Evolutionary conservation across 306 rosid species (phyloP).

Genomic region (Dryas octopetala): DNA sequence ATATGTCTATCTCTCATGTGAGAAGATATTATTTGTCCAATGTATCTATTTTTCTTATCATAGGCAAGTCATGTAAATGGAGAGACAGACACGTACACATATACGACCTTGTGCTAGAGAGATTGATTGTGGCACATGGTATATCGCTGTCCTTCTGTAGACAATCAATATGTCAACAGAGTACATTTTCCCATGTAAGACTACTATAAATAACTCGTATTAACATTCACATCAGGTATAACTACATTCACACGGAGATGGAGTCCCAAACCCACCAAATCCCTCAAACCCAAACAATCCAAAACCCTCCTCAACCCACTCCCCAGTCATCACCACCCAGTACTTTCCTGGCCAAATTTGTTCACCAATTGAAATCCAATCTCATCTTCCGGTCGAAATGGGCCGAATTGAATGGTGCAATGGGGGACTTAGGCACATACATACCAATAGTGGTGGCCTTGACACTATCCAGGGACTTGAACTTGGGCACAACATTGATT

Average conservation of each 20-base stretch:
- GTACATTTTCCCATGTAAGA: neutral
- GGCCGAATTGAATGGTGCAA: conserved; percentile 68
- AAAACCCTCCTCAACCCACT: conserved; percentile 5
- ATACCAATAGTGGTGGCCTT: conserved; percentile 64
- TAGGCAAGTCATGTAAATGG: too few relatives aligned
- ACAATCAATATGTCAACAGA: neutral
- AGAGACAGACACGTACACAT: too few relatives aligned
- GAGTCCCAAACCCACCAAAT: conserved; percentile 30
- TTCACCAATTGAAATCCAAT: conserved; percentile 43
- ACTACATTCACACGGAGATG: conserved; percentile 15
- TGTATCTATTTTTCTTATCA: too few relatives aligned
- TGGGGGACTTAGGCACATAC: conserved; percentile 75
- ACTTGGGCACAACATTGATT: conserved; percentile 64
- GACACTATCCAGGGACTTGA: conserved; percentile 54
- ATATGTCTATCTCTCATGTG: too few relatives aligned
- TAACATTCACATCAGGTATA: too few relatives aligned
- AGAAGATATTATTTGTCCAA: too few relatives aligned
- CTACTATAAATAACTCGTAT: neutral
- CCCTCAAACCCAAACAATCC: conserved; percentile 19
- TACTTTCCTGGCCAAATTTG: conserved; percentile 19
- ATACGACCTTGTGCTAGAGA: too few relatives aligned
- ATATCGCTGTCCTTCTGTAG: too few relatives aligned
- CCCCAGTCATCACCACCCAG: neutral
- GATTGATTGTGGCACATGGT: too few relatives aligned
- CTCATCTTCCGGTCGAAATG: conserved; percentile 52